These are phyloP conservation scores for Aureobasidium sp. DNA, from an alignment of 2,329 filamentous ascomycete genomes.

Conservation along the genomic window DNA sequence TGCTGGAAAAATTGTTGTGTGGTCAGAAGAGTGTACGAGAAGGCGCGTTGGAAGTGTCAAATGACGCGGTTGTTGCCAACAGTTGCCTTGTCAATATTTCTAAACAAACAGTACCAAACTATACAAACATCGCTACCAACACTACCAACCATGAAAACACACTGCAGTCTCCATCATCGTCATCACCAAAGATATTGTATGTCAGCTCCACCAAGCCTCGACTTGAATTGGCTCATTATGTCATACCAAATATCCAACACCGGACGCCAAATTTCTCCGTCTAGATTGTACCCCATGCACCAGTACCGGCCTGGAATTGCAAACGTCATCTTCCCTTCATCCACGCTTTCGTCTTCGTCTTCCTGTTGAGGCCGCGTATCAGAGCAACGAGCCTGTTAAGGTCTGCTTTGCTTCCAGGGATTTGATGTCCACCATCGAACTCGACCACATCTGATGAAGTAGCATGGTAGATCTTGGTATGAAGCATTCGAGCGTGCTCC, in stretches of 20 bases:
- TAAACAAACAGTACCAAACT: background rate
- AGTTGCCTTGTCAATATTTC: background rate
- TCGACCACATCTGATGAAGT: background rate
- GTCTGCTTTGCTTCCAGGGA: background rate
- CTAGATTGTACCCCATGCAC: background rate
- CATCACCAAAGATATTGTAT: background rate
- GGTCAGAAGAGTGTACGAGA: background rate
- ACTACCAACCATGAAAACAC: background rate
- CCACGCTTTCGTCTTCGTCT: background rate
- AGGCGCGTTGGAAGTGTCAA: background rate
- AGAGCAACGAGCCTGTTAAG: background rate
- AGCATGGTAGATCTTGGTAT: slow-evolving; percentile 1
- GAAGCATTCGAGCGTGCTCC: background rate
- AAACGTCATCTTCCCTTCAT: background rate
- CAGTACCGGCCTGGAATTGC: background rate
- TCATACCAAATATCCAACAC: background rate
- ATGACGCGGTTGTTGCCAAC: background rate
- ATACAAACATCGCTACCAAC: background rate
- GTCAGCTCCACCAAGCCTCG: background rate
- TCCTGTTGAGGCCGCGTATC: background rate
- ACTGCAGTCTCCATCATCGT: too few species aligned
- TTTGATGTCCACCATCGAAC: background rate
- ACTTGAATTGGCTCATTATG: background rate
- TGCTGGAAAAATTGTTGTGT: background rate
- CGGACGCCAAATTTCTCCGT: background rate